Base-by-base conservation (phyloP, 495 filamentous ascomycete species). In the Poronia punctata region DNA sequence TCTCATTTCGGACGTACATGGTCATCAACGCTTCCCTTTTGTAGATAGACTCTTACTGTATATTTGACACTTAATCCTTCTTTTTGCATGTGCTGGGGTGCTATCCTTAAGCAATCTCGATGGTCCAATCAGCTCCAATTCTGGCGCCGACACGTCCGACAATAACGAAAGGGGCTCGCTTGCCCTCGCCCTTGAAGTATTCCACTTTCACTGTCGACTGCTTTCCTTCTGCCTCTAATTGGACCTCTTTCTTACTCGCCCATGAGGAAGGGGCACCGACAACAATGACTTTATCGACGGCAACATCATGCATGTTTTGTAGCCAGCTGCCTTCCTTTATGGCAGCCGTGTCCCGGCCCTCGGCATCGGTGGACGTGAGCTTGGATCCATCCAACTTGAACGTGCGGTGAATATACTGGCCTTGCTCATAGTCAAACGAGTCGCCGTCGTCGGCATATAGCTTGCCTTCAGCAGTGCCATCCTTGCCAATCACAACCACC, bases 381-480 rank as follows among this genome's bases (percentile, higher is more conserved):
- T 65, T 70, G 3, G 71, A 68, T 59, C 71, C 45, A 42, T 66
- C 40, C 28, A 67, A 35, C 59, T 71, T 71, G 72, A 97, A 97
- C 24, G 64, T 71, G 26, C 88, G 83, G 63, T 94, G 83, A 44
- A 96, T 85, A 59, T 83, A 94, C 20, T 81, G 85, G 9, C 90
- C 92, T 35, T 75, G 66, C 59, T 94, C 64, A 57, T 85, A 92
- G 27, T 95, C 84, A 45, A 86, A 97, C 0, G 83, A 85, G 65
- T 95, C 88, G 18, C 92, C 93, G 49, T 98, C 92, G 52, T 97
- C 92, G 34, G 93, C 66, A 52, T 97, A 98, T 19, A 98, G 64
- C 4, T 78, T 77, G 19, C 92, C 92, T 35, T 84, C 79, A 0
- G 92, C 88, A 37, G 76, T 72, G 30, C 79, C 80, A 22, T 78